A percentile compares a stretch with the other conserved stretches of the same genome.
Conservation (phyloP, 768 basidiomycete species). For the Lactifluus pinguis region DNA sequence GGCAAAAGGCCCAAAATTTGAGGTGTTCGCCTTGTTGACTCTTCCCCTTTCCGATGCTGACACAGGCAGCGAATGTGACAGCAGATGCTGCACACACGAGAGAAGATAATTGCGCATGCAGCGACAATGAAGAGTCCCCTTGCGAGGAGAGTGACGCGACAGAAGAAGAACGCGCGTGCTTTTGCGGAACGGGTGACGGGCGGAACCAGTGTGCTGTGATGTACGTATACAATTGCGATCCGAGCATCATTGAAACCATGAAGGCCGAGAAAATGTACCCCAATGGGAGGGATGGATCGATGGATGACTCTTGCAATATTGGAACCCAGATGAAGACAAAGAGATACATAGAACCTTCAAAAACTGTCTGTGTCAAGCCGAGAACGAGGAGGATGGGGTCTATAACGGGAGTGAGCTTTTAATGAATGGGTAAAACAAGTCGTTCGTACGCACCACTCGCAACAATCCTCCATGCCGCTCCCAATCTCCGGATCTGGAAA, state of each 20-base stretch:
- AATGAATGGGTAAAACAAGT: neutral
- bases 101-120: constrained; percentile 62
- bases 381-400: constrained; percentile 56
- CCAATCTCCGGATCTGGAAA: constrained; percentile 45
- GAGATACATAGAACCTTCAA: constrained; percentile 79
- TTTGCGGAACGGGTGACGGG: constrained; percentile 17
- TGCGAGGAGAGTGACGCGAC: constrained; percentile 1
- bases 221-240: constrained; percentile 58
- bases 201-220: constrained; percentile 27
- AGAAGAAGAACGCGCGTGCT: constrained; percentile 10
- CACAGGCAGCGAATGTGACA: constrained; percentile 43
- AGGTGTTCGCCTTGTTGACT: constrained; percentile 32
- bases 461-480: constrained; percentile 51
- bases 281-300: constrained; percentile 43
- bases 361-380: constrained; percentile 69
- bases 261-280: constrained; percentile 76
- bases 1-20: constrained; percentile 67
- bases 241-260: constrained; percentile 79
- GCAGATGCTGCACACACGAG: constrained; percentile 52
- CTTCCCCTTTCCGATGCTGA: constrained; percentile 26
- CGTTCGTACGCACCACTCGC: constrained; percentile 9
- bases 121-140: constrained; percentile 36
- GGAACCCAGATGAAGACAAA: constrained; percentile 84
- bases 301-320: constrained; percentile 54
- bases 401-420: constrained; percentile 21